These are phyloP conservation scores for Strobilomyces dryophilus DNA, from an alignment of 768 basidiomycete genomes.

Conservation along the genomic window DNA sequence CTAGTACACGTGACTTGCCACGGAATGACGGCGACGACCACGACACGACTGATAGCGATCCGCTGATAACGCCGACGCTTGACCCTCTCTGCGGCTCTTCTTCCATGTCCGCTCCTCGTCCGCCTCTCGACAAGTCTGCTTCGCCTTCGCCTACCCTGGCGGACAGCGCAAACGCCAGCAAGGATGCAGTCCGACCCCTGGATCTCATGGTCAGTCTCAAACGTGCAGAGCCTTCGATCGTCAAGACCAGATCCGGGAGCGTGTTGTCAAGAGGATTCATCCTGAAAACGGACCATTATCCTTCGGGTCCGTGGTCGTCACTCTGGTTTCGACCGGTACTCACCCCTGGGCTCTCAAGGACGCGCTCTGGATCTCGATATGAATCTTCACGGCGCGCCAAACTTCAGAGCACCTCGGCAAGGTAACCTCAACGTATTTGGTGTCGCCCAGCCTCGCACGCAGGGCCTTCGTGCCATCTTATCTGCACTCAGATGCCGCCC, in stretches of 20 bases:
- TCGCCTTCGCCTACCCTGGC: slow-evolving; percentile 1
- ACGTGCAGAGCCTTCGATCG: slow-evolving; percentile 66
- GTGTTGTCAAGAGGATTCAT: slow-evolving; percentile 88
- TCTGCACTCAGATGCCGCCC: slow-evolving; percentile 78
- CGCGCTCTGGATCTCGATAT: slow-evolving; percentile 88
- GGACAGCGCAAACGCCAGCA: slow-evolving; percentile 4
- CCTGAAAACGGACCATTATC: slow-evolving; percentile 89
- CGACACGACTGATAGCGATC: too few species aligned
- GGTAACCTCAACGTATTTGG: slow-evolving; percentile 89
- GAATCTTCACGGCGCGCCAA: slow-evolving; percentile 91
- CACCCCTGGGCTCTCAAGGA: slow-evolving; percentile 40
- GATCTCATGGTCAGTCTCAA: slow-evolving; percentile 63
- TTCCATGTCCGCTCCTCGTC: neutral
- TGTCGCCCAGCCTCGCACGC: slow-evolving; percentile 90
- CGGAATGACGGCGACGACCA: too few species aligned
- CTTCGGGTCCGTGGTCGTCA: slow-evolving; percentile 50
- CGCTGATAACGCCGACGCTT: too few species aligned
- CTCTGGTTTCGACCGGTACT: neutral
- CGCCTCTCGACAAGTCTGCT: slow-evolving; percentile 6
- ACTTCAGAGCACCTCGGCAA: slow-evolving; percentile 81
- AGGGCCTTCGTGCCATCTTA: slow-evolving; percentile 86
- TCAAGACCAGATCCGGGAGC: slow-evolving; percentile 79
- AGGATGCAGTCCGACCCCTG: slow-evolving; percentile 31
- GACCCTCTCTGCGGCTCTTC: neutral
- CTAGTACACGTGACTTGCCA: too few species aligned